Base-by-base conservation (phyloP, 164 flowering plant species). In the Houttuynia cordata region DNA sequence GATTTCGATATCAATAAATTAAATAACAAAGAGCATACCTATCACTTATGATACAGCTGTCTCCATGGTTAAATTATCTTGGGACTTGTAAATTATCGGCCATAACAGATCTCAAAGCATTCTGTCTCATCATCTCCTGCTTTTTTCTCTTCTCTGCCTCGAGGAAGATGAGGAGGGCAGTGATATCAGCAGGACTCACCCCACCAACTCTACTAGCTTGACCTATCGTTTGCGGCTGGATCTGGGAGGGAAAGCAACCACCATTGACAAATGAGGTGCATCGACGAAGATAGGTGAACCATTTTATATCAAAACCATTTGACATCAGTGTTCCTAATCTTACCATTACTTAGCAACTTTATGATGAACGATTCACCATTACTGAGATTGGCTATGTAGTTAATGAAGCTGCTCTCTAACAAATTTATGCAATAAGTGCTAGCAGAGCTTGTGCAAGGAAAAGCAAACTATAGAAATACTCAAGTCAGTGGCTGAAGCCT, bases 161-260 rank as follows among this genome's bases (percentile, higher is more conserved):
- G 22, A 93, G 83, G 62, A 82, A 78, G 39, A 90, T 86, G 20
- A 90, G 83, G n/a, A 93, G 91, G 51, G 97, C 96, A 49, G 99
- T 88, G 22, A 93, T 79, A 59, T 93, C 99, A 34, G 99, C 97
- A 45, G 99, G 95, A 78, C 82, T 93, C 22, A 93, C 97, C 23
- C 99, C 96, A 49, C 93, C 99, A 2, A 93, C 99, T 78, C 99
- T 78, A 74, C 89, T 78, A 19, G 97, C 97, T 79, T 90, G 99
- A 25, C 99, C 96, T 60, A 93, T 85, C 21, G 97, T 90, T 68
- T 90, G 88, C 23, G 95, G 99, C 68, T 91, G 83, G 39, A 93
- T 90, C 97, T 93, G 84, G 64, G 70, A 56, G 39, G n/a, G 34
- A 10, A 22, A 24, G 49, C 1, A 50, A 50, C 24, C 24, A 57